Base-by-base conservation (phyloP, 768 basidiomycete genomes). In the Calocybe cyanea region DNA sequence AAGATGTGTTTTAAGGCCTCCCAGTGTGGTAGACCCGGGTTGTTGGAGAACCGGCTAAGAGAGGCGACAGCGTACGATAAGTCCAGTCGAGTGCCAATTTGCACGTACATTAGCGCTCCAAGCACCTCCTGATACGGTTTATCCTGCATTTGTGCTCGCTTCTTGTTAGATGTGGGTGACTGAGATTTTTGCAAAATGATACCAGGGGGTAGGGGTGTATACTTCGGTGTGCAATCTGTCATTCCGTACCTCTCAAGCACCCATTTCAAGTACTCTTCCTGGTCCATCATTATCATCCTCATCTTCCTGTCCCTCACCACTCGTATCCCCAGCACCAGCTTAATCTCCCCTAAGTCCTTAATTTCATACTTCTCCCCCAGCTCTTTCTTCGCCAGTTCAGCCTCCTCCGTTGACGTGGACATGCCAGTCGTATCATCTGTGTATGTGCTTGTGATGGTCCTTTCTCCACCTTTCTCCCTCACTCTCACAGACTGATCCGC, bases 201-300 rank as follows among this genome's bases (percentile, higher is more conserved):
- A 6, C 38, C 38, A 7, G 37, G 37, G 17, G 37, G 37, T 3
- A 38, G 19, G 9, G 37, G 37, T 5, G 43, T 52, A 1, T 47
- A 57, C 9, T 49, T 58, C 15, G 58, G 54, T 0, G 59, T 63
- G 3, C 51, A 38, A 55, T 8, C 62, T 59, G 14, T 25, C 10
- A 23, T 15, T 10, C 23, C 24, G 14, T 24, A n/a, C 24, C 30
- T 13, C 24, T 41, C 39, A 24, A 30, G 34, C 5, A 35, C 34
- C 6, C 17, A n/a, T 14, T 23, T 41, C 11, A 28, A 8, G 24
- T 41, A 41, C 11, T 35, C 34, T n/a, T 35, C 34, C 34, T 35
- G 39, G 24, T 30, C 39, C 9, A 23, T 21, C 15, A 9, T n/a
- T 21, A 23, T 9, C n/a, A 23, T 15, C 23, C 11, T 21, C 15